Conservation (phyloP, 768 basidiomycete genomes). For the Lactarius tabidus region DNA sequence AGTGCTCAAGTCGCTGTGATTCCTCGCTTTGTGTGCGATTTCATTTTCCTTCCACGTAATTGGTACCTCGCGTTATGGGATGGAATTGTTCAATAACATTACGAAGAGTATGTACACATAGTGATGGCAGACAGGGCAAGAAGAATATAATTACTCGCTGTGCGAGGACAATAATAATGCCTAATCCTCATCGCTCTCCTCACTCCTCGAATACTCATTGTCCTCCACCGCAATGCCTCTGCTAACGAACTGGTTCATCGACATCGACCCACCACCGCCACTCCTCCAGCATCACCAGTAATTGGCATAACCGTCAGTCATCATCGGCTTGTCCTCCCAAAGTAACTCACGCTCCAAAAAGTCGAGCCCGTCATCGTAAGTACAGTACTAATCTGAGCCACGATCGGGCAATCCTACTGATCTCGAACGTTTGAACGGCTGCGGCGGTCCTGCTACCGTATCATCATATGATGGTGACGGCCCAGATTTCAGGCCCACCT, state of each 20-base stretch:
- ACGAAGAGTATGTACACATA: neutral
- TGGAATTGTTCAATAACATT: neutral
- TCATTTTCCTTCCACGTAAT: neutral
- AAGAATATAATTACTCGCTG: neutral
- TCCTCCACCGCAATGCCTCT: constrained; percentile 34
- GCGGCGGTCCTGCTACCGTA: no score
- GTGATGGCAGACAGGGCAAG: neutral
- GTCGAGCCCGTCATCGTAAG: constrained; percentile 36
- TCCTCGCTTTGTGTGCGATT: neutral
- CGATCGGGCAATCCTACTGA: no score
- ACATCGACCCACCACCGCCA: constrained; percentile 38
- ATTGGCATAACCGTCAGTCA: constrained; percentile 32
- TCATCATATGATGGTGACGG: no score
- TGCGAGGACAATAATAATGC: neutral
- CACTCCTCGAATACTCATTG: constrained; percentile 48
- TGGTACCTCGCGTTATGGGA: neutral
- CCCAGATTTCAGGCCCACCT: no score
- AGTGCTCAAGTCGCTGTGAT: neutral
- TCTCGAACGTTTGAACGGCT: no score
- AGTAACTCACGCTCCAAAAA: constrained; percentile 23
- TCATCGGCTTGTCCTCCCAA: constrained; percentile 18
- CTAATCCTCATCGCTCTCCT: constrained; percentile 44
- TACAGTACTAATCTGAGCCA: no score
- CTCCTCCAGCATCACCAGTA: constrained; percentile 18
- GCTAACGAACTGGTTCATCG: constrained; percentile 47